A percentile compares a stretch with the other conserved stretches of the same genome.
Conservation (phyloP, 225 moss, liverwort and hornwort species). For the Physcomitrellopsis africana region DNA sequence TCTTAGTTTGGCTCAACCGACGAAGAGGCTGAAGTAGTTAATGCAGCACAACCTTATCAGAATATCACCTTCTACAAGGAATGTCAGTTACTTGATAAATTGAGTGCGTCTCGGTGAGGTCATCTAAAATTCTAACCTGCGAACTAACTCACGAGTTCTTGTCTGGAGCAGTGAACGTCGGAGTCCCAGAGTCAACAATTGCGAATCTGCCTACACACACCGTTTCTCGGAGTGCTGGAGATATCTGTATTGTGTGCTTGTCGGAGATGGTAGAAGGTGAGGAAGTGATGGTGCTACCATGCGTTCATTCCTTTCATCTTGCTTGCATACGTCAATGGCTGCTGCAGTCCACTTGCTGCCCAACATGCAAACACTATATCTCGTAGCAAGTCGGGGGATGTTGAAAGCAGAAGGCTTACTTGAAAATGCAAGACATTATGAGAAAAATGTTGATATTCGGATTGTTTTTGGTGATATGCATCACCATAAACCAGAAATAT, state of each 20-base stretch:
- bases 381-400: constrained; percentile 19
- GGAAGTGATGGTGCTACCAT: constrained; percentile 77
- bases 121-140: neutral
- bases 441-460: neutral
- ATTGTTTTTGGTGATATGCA: constrained; percentile 21
- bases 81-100: no score
- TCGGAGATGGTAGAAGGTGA: constrained; percentile 72
- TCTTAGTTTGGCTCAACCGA: neutral
- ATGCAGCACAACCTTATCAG: neutral
- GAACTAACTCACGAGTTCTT: constrained; percentile 12
- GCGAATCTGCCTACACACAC: constrained; percentile 64
- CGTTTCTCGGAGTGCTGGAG: constrained; percentile 53
- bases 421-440: no score
- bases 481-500: neutral
- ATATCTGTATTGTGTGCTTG: constrained; percentile 80
- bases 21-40: no score
- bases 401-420: no score
- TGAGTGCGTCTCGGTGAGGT: neutral
- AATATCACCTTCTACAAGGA: neutral
- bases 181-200: constrained; percentile 79
- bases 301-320: constrained; percentile 80
- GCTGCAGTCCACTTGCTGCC: constrained; percentile 79
- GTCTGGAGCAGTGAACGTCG: constrained; percentile 75
- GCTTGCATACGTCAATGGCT: constrained; percentile 88
- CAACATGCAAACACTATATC: constrained; percentile 81